Evolutionary conservation across 192 early-diverging fungal species (phyloP).

Genomic region (Radiomyces spectabilis): DNA sequence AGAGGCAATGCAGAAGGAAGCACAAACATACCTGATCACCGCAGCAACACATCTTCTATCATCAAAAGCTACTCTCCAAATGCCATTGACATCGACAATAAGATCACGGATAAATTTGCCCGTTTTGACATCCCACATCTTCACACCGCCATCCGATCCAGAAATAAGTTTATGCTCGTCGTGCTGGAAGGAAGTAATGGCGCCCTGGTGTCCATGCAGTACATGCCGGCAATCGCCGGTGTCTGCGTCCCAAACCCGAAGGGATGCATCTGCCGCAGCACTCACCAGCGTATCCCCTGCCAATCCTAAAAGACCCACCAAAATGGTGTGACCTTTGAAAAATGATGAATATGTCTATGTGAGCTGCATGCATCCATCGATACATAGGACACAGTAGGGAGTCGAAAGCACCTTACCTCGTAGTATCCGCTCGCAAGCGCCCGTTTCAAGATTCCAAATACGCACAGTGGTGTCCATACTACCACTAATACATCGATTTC

Average conservation of each 20-base stretch:
- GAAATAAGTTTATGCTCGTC: conserved; percentile 90
- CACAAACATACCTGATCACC: conserved; percentile 55
- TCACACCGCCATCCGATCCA: conserved; percentile 89
- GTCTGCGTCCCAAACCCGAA: conserved; percentile 86
- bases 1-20: too few relatives aligned
- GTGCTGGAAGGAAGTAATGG: conserved; percentile 99
- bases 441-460: conserved; percentile 88
- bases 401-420: conserved; percentile 74
- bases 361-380: too few relatives aligned
- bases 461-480: conserved; percentile 90
- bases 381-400: too few relatives aligned
- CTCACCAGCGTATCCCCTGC: conserved; percentile 82
- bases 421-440: conserved; percentile 66
- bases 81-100: conserved; percentile 70
- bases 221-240: conserved; percentile 55
- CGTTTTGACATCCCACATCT: conserved; percentile 93
- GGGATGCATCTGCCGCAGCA: conserved; percentile 89
- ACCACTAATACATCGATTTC: conserved; percentile 82
- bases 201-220: conserved; percentile 71
- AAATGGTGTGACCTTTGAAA: conserved; percentile 74
- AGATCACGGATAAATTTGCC: conserved; percentile 81
- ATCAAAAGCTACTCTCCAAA: conserved; percentile 96
- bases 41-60: conserved; percentile 74
- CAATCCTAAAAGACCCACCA: conserved; percentile 90
- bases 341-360: background rate